A percentile compares a stretch with the other conserved stretches of the same genome.
These are phyloP conservation scores for Scleroderma bovista DNA, from an alignment of 768 basidiomycete species.

Conservation along the genomic window DNA sequence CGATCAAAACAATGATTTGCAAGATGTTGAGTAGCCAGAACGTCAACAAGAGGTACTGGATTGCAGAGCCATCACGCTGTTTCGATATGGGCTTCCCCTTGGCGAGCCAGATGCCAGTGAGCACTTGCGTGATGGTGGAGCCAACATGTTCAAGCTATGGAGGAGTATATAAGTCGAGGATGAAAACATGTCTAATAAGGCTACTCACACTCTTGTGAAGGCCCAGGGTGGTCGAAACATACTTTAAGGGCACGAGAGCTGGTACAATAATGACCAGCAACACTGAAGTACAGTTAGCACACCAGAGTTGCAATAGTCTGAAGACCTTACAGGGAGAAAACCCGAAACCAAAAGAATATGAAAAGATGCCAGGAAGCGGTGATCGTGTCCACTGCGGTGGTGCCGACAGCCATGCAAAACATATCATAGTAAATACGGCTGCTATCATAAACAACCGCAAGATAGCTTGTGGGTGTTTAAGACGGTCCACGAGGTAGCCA, in stretches of 20 bases:
- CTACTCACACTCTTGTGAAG: constrained; percentile 69
- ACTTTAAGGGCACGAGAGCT: constrained; percentile 63
- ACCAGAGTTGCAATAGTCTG: not conserved
- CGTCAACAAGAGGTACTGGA: constrained; percentile 50
- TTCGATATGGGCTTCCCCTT: constrained; percentile 8
- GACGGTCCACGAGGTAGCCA: constrained; percentile 59
- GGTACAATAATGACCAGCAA: constrained; percentile 72
- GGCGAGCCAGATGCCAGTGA: constrained; percentile 68
- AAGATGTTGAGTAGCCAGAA: constrained; percentile 54
- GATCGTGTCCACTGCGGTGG: constrained; percentile 53
- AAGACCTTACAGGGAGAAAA: constrained; percentile 54
- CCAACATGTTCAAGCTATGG: constrained; percentile 69
- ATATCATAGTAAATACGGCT: constrained; percentile 52
- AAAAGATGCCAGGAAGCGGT: constrained; percentile 54
- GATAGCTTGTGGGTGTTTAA: constrained; percentile 53
- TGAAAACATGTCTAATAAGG: not conserved
- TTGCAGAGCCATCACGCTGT: constrained; percentile 15
- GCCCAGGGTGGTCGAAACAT: constrained; percentile 73
- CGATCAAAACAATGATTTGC: constrained; percentile 47
- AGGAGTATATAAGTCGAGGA: not conserved
- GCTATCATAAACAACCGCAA: constrained; percentile 54
- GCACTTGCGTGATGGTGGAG: constrained; percentile 64
- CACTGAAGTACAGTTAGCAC: constrained; percentile 36
- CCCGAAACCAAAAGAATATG: constrained; percentile 63
- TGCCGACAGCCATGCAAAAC: constrained; percentile 62